phyloP scores from a whole-genome alignment of 257 asterid species.

The Solanum piurae region DNA sequence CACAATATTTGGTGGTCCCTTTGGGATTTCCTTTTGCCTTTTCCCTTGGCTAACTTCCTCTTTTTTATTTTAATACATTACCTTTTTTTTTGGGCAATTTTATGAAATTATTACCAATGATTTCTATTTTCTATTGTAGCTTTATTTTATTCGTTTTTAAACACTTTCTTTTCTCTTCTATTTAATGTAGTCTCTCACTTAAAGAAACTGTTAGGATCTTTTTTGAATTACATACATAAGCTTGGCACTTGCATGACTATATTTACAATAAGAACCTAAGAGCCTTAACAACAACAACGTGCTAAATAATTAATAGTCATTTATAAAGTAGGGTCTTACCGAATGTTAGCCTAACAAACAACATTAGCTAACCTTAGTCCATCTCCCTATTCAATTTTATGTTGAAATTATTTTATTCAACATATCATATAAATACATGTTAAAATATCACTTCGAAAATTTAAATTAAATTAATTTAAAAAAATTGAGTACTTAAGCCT shows the following conservation, averaged over 20 bases:
- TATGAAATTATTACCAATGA: not conserved
- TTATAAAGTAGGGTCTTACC: not conserved
- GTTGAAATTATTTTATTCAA: not conserved
- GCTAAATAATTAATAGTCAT: not conserved
- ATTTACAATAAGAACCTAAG: not conserved
- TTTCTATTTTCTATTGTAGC: not conserved
- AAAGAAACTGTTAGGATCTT: not conserved
- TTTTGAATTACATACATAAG: not conserved
- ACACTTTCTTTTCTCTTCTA: not conserved
- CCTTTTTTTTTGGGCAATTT: not conserved
- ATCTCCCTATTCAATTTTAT: not conserved
- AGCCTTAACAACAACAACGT: not conserved
- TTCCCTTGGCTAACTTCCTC: not conserved
- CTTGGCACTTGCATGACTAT: not conserved
- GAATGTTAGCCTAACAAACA: not conserved
- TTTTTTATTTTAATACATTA: not conserved
- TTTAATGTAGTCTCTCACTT: not conserved
- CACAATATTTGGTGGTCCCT: not conserved
- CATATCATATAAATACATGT: not conserved
- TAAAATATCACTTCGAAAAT: not conserved
- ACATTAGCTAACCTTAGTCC: not conserved
- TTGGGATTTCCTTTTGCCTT: not conserved
- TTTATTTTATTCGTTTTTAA: not conserved
- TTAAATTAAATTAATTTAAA: not conserved
- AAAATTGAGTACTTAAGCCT: not conserved